These are phyloP conservation scores for Coniochaeta sp. DNA, from an alignment of 2,329 filamentous ascomycete species.

Conservation along the genomic window DNA sequence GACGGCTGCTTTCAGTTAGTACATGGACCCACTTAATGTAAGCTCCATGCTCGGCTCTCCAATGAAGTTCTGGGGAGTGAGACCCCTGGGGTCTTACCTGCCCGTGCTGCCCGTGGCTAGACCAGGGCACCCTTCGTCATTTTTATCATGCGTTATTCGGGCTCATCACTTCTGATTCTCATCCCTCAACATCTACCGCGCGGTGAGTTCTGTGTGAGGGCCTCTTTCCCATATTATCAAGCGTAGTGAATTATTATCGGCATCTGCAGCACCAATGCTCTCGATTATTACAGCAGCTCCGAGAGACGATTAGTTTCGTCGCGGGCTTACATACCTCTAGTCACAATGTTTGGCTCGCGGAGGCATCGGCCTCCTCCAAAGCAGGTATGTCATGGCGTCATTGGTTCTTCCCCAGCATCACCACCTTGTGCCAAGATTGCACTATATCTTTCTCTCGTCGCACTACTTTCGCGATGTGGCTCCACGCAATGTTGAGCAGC, in stretches of 20 bases:
- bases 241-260: background rate
- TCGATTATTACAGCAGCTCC: background rate
- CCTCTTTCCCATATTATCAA: background rate
- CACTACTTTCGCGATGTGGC: background rate
- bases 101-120: background rate
- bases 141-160: background rate
- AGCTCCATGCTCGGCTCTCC: background rate
- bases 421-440: background rate
- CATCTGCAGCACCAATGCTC: background rate
- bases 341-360: conserved; percentile 43
- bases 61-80: background rate
- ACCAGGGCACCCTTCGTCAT: background rate
- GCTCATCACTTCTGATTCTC: background rate
- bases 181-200: background rate
- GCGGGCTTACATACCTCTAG: background rate
- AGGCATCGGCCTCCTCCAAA: conserved; percentile 36
- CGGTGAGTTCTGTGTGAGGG: background rate
- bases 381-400: conserved; percentile 32
- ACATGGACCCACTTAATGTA: background rate
- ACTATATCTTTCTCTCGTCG: background rate
- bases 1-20: background rate
- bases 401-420: conserved; percentile 7
- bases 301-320: background rate
- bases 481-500: background rate
- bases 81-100: background rate